phyloP scores from a whole-genome alignment of 768 basidiomycete genomes.

The Gautieria morchelliformis region DNA sequence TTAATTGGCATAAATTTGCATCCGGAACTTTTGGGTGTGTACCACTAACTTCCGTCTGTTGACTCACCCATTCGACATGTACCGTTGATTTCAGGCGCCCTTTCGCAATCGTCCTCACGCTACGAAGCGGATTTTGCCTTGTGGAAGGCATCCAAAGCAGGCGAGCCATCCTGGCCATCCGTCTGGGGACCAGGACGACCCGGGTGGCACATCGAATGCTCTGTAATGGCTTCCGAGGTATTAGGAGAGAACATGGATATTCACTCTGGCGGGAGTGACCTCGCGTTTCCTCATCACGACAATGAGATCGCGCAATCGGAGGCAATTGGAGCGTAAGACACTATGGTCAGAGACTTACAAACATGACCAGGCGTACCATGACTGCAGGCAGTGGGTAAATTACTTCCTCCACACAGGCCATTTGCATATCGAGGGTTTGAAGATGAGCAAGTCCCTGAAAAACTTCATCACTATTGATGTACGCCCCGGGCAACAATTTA shows the following conservation, averaged over 20 bases:
- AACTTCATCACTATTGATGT: constrained; percentile 98
- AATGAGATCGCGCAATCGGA: constrained; percentile 98
- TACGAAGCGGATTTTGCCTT: constrained; percentile 92
- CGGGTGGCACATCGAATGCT: constrained; percentile 99
- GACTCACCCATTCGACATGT: not conserved
- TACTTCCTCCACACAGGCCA: constrained; percentile 99
- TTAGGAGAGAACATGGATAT: constrained; percentile 93
- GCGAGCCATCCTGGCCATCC: constrained; percentile 94
- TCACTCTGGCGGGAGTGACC: constrained; percentile 93
- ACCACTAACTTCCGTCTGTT: not conserved
- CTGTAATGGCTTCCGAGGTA: constrained; percentile 99
- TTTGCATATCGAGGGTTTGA: constrained; percentile 93
- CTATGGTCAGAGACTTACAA: not conserved
- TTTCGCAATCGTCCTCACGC: constrained; percentile 22
- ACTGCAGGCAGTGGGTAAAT: constrained; percentile 91
- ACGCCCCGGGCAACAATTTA: constrained; percentile 17
- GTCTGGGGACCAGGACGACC: constrained; percentile 95
- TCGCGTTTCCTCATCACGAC: constrained; percentile 99
- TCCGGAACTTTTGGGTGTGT: too few species aligned
- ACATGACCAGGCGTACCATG: constrained; percentile 72
- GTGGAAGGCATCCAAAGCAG: constrained; percentile 95
- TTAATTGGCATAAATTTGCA: too few species aligned
- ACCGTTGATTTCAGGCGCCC: not conserved
- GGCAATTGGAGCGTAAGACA: constrained; percentile 33
- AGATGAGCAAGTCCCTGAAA: constrained; percentile 99